Evolutionary conservation across 305 asterid genomes (phyloP).

Genomic region (Andrographis paniculata): DNA sequence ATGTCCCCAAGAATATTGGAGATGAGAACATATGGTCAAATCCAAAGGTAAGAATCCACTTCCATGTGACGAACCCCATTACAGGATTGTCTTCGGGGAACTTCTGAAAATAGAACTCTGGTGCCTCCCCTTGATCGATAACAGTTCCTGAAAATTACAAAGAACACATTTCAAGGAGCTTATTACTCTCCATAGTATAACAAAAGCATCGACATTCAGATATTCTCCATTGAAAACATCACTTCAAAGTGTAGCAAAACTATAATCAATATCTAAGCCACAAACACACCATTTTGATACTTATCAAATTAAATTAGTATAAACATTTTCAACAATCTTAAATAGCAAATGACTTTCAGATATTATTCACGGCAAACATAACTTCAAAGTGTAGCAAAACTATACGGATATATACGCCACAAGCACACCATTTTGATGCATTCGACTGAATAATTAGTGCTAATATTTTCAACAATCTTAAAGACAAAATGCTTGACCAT

Average conservation of each 20-base stretch:
- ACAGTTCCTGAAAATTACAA: constrained; percentile 43
- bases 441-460: too few species aligned
- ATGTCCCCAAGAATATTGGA: constrained; percentile 61
- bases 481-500: too few species aligned
- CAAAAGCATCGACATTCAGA: not conserved
- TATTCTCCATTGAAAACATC: not conserved
- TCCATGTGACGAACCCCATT: constrained; percentile 64
- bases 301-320: not conserved
- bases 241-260: constrained; percentile 3
- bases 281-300: too few species aligned
- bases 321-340: too few species aligned
- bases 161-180: not conserved
- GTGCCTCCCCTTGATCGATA: constrained; percentile 70
- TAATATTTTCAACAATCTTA: too few species aligned
- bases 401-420: too few species aligned
- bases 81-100: constrained; percentile 61
- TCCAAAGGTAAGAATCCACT: constrained; percentile 75
- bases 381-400: too few species aligned
- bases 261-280: too few species aligned
- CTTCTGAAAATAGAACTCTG: constrained; percentile 56
- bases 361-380: too few species aligned
- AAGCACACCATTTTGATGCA: too few species aligned
- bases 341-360: too few species aligned
- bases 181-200: not conserved
- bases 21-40: constrained; percentile 85